These are phyloP conservation scores for Termitomyces sp. DNA, from an alignment of 768 basidiomycete species.

Conservation along the genomic window DNA sequence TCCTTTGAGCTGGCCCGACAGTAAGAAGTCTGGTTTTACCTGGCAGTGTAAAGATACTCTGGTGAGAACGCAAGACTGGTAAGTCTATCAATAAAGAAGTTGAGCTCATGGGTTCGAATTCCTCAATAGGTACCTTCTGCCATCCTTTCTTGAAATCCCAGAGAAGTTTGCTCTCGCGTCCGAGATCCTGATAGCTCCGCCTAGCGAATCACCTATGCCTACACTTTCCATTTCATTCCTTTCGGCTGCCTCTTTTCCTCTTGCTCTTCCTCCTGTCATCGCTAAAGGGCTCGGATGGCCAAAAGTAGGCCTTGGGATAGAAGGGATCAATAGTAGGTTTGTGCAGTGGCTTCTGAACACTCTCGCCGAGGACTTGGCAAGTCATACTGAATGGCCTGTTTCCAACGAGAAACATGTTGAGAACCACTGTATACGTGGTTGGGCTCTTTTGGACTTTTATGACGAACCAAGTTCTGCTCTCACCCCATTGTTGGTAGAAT, in stretches of 20 bases:
- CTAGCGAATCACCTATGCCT: slow-evolving; percentile 26
- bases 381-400: slow-evolving; percentile 2
- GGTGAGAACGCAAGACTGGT: slow-evolving; percentile 87
- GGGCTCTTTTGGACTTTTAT: slow-evolving; percentile 75
- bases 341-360: slow-evolving; percentile 63
- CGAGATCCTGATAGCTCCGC: slow-evolving; percentile 27
- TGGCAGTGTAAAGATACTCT: slow-evolving; percentile 71
- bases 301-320: slow-evolving; percentile 66
- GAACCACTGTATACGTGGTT: slow-evolving; percentile 59
- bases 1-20: slow-evolving; percentile 83
- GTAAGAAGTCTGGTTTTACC: slow-evolving; percentile 60
- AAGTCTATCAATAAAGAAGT: slow-evolving; percentile 2
- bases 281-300: slow-evolving; percentile 88
- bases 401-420: slow-evolving; percentile 14
- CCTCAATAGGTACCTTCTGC: slow-evolving; percentile 64
- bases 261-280: slow-evolving; percentile 70
- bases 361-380: slow-evolving; percentile 25
- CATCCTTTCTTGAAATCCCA: slow-evolving; percentile 74
- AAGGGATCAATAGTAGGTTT: slow-evolving; percentile 79
- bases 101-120: neutral
- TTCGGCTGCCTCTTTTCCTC: slow-evolving; percentile 76
- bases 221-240: slow-evolving; percentile 72
- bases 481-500: slow-evolving; percentile 67
- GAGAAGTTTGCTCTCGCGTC: slow-evolving; percentile 53
- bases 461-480: slow-evolving; percentile 51